Evolutionary conservation across 306 rosid species (phyloP).

Genomic region (Citrullus colocynthis): DNA sequence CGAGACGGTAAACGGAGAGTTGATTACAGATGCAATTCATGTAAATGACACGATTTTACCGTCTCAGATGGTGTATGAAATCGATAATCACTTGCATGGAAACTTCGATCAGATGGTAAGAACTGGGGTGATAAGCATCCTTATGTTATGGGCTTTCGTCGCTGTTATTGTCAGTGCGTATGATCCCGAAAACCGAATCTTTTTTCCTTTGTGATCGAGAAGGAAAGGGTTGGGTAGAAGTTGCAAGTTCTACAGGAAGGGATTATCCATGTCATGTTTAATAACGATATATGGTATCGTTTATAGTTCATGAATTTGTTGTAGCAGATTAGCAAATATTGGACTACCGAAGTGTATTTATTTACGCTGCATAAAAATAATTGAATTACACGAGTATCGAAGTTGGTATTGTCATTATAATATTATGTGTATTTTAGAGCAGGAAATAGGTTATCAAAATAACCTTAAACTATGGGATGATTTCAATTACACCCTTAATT

Average conservation of each 20-base stretch:
- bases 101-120: conserved; percentile 41
- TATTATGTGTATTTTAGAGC: no score
- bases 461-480: no score
- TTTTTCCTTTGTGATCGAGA: background rate
- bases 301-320: background rate
- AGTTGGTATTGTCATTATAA: background rate
- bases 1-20: conserved; percentile 22
- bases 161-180: conserved; percentile 46
- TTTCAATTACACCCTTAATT: no score
- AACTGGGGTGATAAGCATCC: conserved; percentile 51
- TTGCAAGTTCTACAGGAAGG: background rate
- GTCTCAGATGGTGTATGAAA: conserved; percentile 21
- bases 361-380: background rate
- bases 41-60: conserved; percentile 14
- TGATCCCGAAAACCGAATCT: conserved; percentile 26
- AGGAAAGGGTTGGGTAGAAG: background rate
- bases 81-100: conserved; percentile 14
- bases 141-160: conserved; percentile 50
- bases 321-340: background rate
- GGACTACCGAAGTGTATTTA: background rate
- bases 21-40: conserved; percentile 8
- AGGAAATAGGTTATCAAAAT: no score
- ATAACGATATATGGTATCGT: background rate
- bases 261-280: background rate
- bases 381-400: background rate